phyloP scores from a whole-genome alignment of 495 filamentous ascomycete species.

The Penicillium egyptiacum region DNA sequence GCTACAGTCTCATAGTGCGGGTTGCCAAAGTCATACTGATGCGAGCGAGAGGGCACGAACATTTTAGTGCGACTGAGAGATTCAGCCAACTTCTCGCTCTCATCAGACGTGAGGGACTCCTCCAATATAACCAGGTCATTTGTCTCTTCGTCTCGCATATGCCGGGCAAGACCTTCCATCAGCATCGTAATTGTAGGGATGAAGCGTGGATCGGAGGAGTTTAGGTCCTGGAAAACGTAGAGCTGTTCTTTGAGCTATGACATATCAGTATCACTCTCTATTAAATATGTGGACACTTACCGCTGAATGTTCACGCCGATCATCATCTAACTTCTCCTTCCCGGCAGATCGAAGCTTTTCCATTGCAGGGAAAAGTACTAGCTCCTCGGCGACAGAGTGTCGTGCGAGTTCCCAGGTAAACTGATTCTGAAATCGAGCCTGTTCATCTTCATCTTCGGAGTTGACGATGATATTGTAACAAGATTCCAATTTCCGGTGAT shows the following conservation, averaged over 20 bases:
- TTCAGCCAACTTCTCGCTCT: constrained; percentile 47
- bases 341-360: constrained; percentile 57
- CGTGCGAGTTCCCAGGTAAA: constrained; percentile 70
- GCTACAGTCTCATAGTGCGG: constrained; percentile 32
- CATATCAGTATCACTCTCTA: neutral
- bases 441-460: constrained; percentile 49
- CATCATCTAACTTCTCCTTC: constrained; percentile 52
- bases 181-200: constrained; percentile 51
- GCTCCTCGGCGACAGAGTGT: constrained; percentile 63
- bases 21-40: constrained; percentile 41
- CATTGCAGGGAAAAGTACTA: constrained; percentile 66
- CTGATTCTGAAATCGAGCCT: constrained; percentile 58
- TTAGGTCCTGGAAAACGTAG: constrained; percentile 57
- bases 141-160: constrained; percentile 61
- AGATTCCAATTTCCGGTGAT: constrained; percentile 60
- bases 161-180: constrained; percentile 50
- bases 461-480: constrained; percentile 56
- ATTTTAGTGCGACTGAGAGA: constrained; percentile 60
- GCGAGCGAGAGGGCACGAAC: constrained; percentile 59
- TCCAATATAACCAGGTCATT: constrained; percentile 56
- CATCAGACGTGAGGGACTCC: constrained; percentile 35
- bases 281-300: constrained; percentile 30
- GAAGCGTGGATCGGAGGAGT: constrained; percentile 47
- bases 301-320: constrained; percentile 55
- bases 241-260: constrained; percentile 61